A percentile compares a stretch with the other conserved stretches of the same genome.
Evolutionary conservation across 768 basidiomycete genomes (phyloP).

Genomic region (Boletus tomentosulus): DNA sequence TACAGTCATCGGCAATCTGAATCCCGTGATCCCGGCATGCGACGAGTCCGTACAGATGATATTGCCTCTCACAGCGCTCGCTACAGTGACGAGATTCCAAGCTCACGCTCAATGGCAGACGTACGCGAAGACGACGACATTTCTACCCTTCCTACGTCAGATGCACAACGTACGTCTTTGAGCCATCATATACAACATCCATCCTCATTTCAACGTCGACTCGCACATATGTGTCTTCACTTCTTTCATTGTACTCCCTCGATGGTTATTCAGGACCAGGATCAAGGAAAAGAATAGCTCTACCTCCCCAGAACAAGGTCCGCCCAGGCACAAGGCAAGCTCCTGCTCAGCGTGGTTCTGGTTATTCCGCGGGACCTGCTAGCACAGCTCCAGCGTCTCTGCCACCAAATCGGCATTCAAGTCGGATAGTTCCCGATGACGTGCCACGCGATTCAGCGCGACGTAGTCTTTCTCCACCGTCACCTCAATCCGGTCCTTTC

Average conservation of each 20-base stretch:
- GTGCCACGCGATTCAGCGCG: conserved; percentile 7
- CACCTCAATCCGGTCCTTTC: conserved; percentile 2
- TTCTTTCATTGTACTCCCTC: conserved; percentile 16
- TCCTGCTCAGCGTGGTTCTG: conserved; percentile 9
- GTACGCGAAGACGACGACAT: conserved; percentile 18
- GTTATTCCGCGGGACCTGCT: conserved; percentile 5
- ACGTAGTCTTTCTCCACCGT: conserved; percentile 13
- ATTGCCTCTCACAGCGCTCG: conserved; percentile 6
- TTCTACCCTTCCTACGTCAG: conserved; percentile 21
- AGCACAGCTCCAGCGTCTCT: conserved; percentile 1
- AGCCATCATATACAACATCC: conserved; percentile 26
- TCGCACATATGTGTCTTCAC: conserved; percentile 17
- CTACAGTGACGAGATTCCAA: conserved; percentile 18
- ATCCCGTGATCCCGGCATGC: conserved; percentile 12
- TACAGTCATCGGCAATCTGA: conserved; percentile 10
- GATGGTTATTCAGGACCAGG: conserved; percentile 25
- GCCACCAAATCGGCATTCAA: conserved; percentile 6
- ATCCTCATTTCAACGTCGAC: conserved; percentile 27
- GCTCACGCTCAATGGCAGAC: conserved; percentile 15
- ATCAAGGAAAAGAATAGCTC: conserved; percentile 34
- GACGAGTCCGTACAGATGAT: conserved; percentile 20
- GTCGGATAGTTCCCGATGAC: conserved; percentile 3
- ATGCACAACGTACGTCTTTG: conserved; percentile 37
- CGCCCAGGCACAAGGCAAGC: conserved; percentile 17
- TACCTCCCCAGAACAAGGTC: conserved; percentile 33